Evolutionary conservation across 352 stramenopile genomes (phyloP), one percentile per base, ranked within the genome.

Genomic region (Phytopythium boreale): DNA sequence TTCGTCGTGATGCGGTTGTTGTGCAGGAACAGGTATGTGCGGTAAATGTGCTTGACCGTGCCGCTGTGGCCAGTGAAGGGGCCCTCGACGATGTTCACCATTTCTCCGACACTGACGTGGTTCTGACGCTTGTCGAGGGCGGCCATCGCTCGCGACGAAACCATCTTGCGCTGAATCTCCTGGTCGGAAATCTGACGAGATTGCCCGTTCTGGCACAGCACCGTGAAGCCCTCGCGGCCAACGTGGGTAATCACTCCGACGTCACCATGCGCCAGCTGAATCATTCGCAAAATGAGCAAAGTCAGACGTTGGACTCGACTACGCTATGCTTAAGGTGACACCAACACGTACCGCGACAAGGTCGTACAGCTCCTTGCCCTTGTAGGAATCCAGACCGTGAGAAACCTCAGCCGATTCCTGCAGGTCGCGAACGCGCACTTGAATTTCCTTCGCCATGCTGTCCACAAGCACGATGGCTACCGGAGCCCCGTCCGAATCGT

Each of bases 231-330:
- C 52, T 96, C 89, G 39, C 89, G 84, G 2, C 88, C 88, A 60
- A 97, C 89, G 66, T 95, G 87, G n/a, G 90, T 95, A 56, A 97
- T 93, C n/a, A 96, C 84, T 62, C 89, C 89, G 19, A 96, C 87
- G 66, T 97, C 87, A 57, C 86, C 87, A 50, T 96, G 88, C 11
- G 85, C 84, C 49, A 96, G 72, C 80, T 89, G 31, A 47, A 11
- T 20, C 41, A 55, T 19, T 12, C 24, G 24, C 47, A 51, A 59
- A 39, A 56, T 51, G 29, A 61, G 19, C 9, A 41, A 9, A n/a
- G 7, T 22, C n/a, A 70, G 46, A 22, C 15, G n/a, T 7, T 15
- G 37, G 6, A 43, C 31, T 22, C 19, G 8, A 53, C 11, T 17
- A 52, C 5, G 0, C 41, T 1, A 59, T 53, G 20, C 9, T n/a